Conservation (phyloP, 352 stramenopile species). For the Pythium aristosporum region DNA sequence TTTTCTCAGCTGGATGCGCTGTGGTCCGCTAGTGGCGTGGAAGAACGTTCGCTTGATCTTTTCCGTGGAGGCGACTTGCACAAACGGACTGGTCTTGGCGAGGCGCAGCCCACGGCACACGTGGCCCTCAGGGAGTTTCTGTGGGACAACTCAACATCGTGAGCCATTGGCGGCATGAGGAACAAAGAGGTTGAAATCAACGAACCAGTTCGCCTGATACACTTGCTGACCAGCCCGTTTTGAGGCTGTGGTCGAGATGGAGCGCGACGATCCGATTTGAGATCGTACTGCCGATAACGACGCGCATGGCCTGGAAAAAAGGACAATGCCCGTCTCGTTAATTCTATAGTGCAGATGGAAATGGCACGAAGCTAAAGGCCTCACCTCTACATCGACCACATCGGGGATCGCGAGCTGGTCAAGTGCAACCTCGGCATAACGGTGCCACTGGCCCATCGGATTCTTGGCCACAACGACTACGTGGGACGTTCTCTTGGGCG, state of each 20-base stretch:
- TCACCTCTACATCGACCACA: constrained; percentile 45
- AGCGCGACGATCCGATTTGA: constrained; percentile 33
- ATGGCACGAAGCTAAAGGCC: not conserved
- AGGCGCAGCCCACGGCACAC: constrained; percentile 50
- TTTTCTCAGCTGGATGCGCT: constrained; percentile 44
- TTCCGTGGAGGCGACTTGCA: constrained; percentile 52
- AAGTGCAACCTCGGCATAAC: constrained; percentile 4
- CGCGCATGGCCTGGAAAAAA: constrained; percentile 31
- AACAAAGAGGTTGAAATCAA: not conserved
- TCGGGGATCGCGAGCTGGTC: constrained; percentile 19
- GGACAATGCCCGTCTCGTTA: not conserved
- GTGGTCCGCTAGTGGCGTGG: constrained; percentile 32
- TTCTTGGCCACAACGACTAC: constrained; percentile 4
- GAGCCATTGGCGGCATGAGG: not conserved
- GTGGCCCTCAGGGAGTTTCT: constrained; percentile 47
- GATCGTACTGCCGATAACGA: constrained; percentile 46
- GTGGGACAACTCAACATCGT: not conserved
- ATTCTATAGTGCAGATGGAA: not conserved
- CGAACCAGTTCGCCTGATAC: constrained; percentile 48
- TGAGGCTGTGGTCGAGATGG: constrained; percentile 34
- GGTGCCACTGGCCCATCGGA: constrained; percentile 9
- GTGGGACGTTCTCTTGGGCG: constrained; percentile 9
- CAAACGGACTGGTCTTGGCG: constrained; percentile 39
- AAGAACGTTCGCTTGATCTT: constrained; percentile 56
- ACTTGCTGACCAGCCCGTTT: constrained; percentile 31